Evolutionary conservation across 2,329 filamentous ascomycete species (phyloP).

Genomic region (Diaporthe sp.): DNA sequence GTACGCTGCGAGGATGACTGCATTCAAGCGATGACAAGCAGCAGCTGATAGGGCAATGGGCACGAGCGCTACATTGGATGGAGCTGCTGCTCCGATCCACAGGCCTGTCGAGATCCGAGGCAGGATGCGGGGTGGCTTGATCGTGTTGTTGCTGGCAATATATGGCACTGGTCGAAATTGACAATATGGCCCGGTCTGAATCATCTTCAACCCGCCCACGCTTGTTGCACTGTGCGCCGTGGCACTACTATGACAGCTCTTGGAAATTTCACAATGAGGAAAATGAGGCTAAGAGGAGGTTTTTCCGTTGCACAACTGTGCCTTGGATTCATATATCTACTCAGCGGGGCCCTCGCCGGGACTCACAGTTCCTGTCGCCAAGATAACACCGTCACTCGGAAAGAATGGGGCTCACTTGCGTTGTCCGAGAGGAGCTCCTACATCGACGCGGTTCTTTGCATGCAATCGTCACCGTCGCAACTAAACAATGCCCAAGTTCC

Average conservation of each 20-base stretch:
- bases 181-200: background rate
- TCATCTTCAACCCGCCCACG: too few relatives aligned
- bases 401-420: background rate
- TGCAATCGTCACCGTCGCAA: background rate
- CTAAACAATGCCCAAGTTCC: background rate
- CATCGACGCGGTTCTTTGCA: conserved; percentile 6
- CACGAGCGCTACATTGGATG: background rate
- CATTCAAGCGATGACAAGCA: background rate
- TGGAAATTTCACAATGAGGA: background rate
- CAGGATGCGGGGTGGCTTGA: background rate
- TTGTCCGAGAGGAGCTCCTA: background rate
- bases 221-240: too few relatives aligned
- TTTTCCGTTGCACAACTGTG: background rate
- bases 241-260: background rate
- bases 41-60: background rate
- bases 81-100: background rate
- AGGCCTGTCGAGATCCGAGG: background rate
- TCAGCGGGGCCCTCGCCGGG: background rate
- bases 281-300: background rate
- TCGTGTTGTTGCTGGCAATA: background rate
- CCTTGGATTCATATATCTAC: background rate
- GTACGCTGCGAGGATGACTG: conserved; percentile 4
- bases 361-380: background rate
- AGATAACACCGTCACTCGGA: background rate
- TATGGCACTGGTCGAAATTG: background rate